Base-by-base conservation (phyloP, 116 monocot species). In the Dioscorea cayenensis region DNA sequence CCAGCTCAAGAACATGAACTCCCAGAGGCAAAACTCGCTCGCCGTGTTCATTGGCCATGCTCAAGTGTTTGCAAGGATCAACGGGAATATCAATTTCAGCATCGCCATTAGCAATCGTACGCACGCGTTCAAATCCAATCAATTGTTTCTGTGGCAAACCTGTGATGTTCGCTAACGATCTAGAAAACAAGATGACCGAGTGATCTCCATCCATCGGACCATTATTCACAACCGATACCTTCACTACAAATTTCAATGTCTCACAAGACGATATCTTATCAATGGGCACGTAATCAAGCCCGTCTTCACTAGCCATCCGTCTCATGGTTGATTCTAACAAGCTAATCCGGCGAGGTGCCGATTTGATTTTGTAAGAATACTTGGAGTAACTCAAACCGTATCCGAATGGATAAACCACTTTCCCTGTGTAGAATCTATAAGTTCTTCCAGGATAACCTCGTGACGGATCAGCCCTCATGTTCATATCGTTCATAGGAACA, bases 401-500 rank as follows among this genome's bases (percentile, higher is more conserved):
- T 6, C 93, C 97, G 60, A 90, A 97, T 38, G 59, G 63, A 74
- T 88, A 97, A 11, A 97, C 88, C 20, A 71, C 77, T n/a, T 79
- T 71, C 17, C 97, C 97, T 2, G 84, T 75, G 72, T 97, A 93
- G 71, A 97, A 97, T 38, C 93, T 71, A 70, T 97, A 90, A 7
- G 88, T 97, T 73, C 97, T 64, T 19, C 97, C 93, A 0, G 93
- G 97, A 81, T 90, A 93, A 22, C 71, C 83, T 68, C 84, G 74
- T 16, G 90, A 88, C 20, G 85, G 83, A 69, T 90, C 86, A 11
- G 97, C 73, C 48, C 97, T 82, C 97, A 97, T 97, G 73, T 81
- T 79, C 93, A 97, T 97, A 70, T 93, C 90, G 49, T 71, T 77
- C 97, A 97, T 97, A 6, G 97, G 88, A 66, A 97, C 83, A 2